phyloP scores from a whole-genome alignment of 768 basidiomycete genomes.

The Mycena amicta region DNA sequence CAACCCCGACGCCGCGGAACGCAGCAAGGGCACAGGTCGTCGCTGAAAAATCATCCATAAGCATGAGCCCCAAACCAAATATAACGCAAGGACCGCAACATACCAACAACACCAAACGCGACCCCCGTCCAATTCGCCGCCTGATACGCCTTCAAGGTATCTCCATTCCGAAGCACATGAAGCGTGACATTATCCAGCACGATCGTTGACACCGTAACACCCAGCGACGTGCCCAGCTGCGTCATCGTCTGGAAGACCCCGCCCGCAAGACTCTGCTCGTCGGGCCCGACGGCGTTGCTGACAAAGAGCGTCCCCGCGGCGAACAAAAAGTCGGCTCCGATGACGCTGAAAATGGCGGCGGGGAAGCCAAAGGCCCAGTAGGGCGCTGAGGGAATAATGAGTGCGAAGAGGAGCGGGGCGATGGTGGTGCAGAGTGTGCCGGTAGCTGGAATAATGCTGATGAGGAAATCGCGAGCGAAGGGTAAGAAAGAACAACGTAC shows the following conservation, averaged over 20 bases:
- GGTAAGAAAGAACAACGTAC: too few relatives aligned
- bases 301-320: slow-evolving; percentile 60
- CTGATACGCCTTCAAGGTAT: slow-evolving; percentile 14
- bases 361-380: slow-evolving; percentile 70
- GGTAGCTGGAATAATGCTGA: too few relatives aligned
- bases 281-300: slow-evolving; percentile 49
- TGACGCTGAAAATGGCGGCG: slow-evolving; percentile 53
- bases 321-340: slow-evolving; percentile 65
- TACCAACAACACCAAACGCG: too few relatives aligned
- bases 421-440: slow-evolving; percentile 52
- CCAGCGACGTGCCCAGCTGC: slow-evolving; percentile 58
- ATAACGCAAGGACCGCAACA: too few relatives aligned
- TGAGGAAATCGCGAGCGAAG: too few relatives aligned
- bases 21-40: background rate
- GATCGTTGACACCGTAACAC: slow-evolving; percentile 59
- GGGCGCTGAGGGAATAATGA: slow-evolving; percentile 46
- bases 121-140: slow-evolving; percentile 20
- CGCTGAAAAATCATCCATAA: background rate
- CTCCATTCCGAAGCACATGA: slow-evolving; percentile 24
- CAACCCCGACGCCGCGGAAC: background rate
- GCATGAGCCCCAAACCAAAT: too few relatives aligned
- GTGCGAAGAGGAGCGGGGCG: slow-evolving; percentile 56
- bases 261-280: slow-evolving; percentile 62
- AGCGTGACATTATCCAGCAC: slow-evolving; percentile 51
- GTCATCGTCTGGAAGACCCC: slow-evolving; percentile 66